Evolutionary conservation across 495 filamentous ascomycete species (phyloP).

Genomic region (Aspergillus conjunctus): DNA sequence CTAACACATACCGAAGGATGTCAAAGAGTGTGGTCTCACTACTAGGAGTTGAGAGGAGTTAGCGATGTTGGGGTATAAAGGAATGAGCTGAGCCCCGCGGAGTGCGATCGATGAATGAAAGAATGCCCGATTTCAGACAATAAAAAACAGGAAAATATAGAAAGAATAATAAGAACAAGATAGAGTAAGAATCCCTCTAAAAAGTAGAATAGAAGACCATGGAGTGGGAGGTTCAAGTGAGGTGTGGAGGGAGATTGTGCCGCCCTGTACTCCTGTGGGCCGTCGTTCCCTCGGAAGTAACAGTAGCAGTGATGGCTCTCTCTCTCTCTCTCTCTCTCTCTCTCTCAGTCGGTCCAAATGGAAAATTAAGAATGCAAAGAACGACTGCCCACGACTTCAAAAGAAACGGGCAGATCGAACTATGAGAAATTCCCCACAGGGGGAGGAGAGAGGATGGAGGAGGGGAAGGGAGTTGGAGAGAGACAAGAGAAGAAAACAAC

Average conservation of each 20-base stretch:
- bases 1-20: conserved; percentile 31
- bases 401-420: conserved; percentile 30
- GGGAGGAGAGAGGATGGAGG: conserved; percentile 29
- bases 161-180: conserved; percentile 10
- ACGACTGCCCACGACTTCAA: conserved; percentile 32
- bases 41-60: conserved; percentile 26
- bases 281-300: conserved; percentile 46
- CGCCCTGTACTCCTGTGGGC: conserved; percentile 30
- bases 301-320: conserved; percentile 15
- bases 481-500: conserved; percentile 16
- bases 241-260: conserved; percentile 17
- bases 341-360: conserved; percentile 25
- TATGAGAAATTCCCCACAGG: conserved; percentile 21
- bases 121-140: conserved; percentile 9
- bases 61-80: conserved; percentile 25
- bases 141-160: conserved; percentile 10
- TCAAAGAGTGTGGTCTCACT: conserved; percentile 24
- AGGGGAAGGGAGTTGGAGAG: conserved; percentile 19
- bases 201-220: not conserved
- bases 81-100: conserved; percentile 24
- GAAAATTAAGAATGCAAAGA: conserved; percentile 23
- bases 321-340: too few species aligned
- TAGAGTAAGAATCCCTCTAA: conserved; percentile 9
- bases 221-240: conserved; percentile 3
- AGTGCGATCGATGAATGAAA: conserved; percentile 6